Base-by-base conservation (phyloP, 1,284 basidiomycete species). In the Macrocybe sp. region DNA sequence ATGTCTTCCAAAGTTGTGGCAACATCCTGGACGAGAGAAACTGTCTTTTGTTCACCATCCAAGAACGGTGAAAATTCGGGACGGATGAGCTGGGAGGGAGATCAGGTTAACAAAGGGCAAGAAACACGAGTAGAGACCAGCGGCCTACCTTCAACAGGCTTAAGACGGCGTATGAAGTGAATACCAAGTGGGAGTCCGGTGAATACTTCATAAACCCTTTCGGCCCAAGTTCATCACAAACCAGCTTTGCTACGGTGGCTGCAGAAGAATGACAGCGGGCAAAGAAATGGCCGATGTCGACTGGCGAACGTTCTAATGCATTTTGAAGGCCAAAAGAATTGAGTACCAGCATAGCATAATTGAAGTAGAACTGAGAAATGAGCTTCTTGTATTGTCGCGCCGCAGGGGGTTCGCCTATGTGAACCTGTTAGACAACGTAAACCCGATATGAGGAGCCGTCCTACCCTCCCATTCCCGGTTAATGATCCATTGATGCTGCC, bases 261-360 rank as follows among this genome's bases (percentile, higher is more conserved):
- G 92, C 92, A 12, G 84, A 79, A 7, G 82, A 78, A 63, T 93
- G 85, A 48, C 89, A 90, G 36, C 89, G 83, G 3, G 83, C 79
- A 60, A 94, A 91, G 73, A 95, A 95, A 69, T 93, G 87, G 0
- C 85, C 85, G 42, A 92, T 85, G 60, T 94, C 82, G 42, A 89
- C 69, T 1, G 76, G 68, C 8, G 79, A 75, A 10, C 78, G 76
- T 63, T 96, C 93, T 46, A 97, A 70, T 2, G 95, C 90, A 60
- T 96, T 91, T 66, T 98, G 94, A 47, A 98, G 75, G 2, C 95
- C 94, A 58, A 97, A 98, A 6, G 93, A 95, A 63, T 97, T 95
- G 56, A 97, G 73, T 16, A 94, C 88, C 40, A 96, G 76, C 63
- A 85, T 83, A 30, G 86, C 83, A 61, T 96, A 95, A 61, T 90